A percentile compares a stretch with the other conserved stretches of the same genome.
Conservation (phyloP, 2,329 filamentous ascomycete species). For the Hymenotorrendiella dingleyae region DNA sequence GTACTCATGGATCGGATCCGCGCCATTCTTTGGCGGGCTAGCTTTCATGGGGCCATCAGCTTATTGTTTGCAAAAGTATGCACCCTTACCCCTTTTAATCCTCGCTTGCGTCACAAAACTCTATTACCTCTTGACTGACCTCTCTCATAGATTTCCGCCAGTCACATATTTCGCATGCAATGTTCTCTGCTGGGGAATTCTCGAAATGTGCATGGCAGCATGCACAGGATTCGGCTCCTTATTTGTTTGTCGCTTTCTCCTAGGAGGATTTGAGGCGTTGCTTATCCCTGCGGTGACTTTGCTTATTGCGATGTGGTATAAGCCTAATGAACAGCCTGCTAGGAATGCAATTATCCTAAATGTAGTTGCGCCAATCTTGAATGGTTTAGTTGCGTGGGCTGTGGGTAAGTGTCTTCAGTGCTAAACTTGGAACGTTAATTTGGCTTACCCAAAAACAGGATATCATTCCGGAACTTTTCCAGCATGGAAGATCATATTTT, state of each 20-base stretch:
- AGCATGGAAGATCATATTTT: slow-evolving; percentile 26
- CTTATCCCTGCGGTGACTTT: slow-evolving; percentile 48
- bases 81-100: slow-evolving; percentile 3
- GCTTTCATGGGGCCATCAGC: slow-evolving; percentile 23
- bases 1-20: slow-evolving; percentile 25
- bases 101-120: slow-evolving; percentile 22
- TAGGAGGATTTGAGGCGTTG: slow-evolving; percentile 47
- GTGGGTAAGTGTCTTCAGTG: slow-evolving; percentile 9
- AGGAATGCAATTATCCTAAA: slow-evolving; percentile 31
- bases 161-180: slow-evolving; percentile 16
- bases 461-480: slow-evolving; percentile 20
- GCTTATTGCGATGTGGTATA: slow-evolving; percentile 50
- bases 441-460: background rate
- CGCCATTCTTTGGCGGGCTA: slow-evolving; percentile 24
- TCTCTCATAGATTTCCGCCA: slow-evolving; percentile 10
- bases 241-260: slow-evolving; percentile 41
- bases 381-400: slow-evolving; percentile 23
- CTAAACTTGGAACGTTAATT: background rate
- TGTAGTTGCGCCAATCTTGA: slow-evolving; percentile 23
- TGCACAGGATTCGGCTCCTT: slow-evolving; percentile 44
- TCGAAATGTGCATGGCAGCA: slow-evolving; percentile 42
- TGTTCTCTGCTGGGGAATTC: slow-evolving; percentile 28
- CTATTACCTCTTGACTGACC: slow-evolving; percentile 20
- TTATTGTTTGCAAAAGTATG: slow-evolving; percentile 19
- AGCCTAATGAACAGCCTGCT: slow-evolving; percentile 46